phyloP scores from a whole-genome alignment of 2,329 filamentous ascomycete species.

The Aspergillus intermedius region DNA sequence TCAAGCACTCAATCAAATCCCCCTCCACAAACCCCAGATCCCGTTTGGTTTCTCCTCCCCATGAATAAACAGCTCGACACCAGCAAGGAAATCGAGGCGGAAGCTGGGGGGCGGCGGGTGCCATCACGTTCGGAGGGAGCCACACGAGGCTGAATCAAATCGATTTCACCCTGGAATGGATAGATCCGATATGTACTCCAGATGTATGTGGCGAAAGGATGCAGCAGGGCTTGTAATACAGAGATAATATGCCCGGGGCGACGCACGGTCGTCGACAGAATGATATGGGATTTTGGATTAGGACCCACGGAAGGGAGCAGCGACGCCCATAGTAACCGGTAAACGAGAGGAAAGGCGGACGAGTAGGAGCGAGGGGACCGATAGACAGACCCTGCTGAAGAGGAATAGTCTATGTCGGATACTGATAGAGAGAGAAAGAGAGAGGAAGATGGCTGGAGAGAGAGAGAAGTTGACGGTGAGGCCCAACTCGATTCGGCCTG shows the following conservation, averaged over 20 bases:
- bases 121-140: conserved; percentile 31
- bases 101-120: conserved; percentile 45
- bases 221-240: not conserved
- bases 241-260: not conserved
- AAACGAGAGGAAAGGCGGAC: conserved; percentile 3
- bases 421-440: conserved; percentile 1
- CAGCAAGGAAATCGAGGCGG: conserved; percentile 82
- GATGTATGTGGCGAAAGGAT: not conserved
- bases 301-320: conserved; percentile 5
- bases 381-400: not conserved
- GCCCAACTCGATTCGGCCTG: conserved; percentile 21
- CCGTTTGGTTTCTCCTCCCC: conserved; percentile 90
- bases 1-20: conserved; percentile 95
- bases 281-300: not conserved
- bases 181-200: not conserved
- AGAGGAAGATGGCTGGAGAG: conserved; percentile 7
- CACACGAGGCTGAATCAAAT: not conserved
- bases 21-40: conserved; percentile 97
- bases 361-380: conserved; percentile 2
- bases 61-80: conserved; percentile 86
- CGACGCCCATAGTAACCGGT: conserved; percentile 1
- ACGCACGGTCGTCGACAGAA: not conserved
- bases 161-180: not conserved
- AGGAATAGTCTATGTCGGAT: not conserved
- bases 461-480: conserved; percentile 24